Evolutionary conservation across 208 protist genomes (phyloP).

Genomic region (Ichthyophonus hoferi): DNA sequence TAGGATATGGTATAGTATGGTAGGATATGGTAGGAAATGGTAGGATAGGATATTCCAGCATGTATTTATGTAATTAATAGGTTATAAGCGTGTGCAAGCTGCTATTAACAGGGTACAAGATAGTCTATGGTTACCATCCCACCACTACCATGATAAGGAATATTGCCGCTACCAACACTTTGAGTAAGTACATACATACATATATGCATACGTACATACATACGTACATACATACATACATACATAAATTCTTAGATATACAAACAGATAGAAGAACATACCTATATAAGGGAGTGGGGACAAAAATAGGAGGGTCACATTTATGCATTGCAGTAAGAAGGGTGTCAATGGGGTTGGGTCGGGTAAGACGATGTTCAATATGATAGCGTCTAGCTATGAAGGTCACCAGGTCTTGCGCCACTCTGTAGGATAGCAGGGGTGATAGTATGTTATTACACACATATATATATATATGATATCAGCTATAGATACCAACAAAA

Average conservation of each 20-base stretch:
- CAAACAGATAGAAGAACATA: neutral
- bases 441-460: neutral
- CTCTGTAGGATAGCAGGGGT: neutral
- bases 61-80: no score
- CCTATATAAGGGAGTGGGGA: neutral
- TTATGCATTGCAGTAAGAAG: neutral
- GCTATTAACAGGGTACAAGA: no score
- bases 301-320: neutral
- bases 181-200: neutral
- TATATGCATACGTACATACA: neutral
- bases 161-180: no score
- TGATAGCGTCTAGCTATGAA: conserved; percentile 6
- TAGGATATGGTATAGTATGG: no score
- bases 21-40: no score
- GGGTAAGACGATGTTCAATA: neutral
- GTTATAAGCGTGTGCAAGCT: no score
- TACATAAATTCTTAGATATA: neutral
- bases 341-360: conserved; percentile 20
- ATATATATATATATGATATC: neutral
- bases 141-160: no score
- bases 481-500: no score
- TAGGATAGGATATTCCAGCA: no score
- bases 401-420: neutral
- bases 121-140: no score
- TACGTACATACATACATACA: neutral